phyloP scores from a whole-genome alignment of 2,329 filamentous ascomycete genomes.

The Penicillium sp. region DNA sequence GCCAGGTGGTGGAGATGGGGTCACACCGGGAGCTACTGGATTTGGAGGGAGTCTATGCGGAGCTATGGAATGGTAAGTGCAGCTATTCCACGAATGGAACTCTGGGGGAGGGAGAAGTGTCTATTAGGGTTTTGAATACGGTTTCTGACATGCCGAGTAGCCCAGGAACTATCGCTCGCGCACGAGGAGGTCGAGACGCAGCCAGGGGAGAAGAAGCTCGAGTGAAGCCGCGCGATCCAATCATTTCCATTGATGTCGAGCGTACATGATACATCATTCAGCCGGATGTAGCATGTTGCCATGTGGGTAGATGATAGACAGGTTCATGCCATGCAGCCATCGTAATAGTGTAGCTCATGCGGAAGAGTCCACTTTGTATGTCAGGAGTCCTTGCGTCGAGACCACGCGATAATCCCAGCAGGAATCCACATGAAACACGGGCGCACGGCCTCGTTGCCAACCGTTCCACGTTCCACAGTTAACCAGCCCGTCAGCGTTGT shows the following conservation, averaged over 20 bases:
- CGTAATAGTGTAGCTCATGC: too few species aligned
- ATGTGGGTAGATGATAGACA: background rate
- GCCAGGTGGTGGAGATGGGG: conserved; percentile 82
- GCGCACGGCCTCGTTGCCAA: background rate
- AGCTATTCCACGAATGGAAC: background rate
- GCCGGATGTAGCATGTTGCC: background rate
- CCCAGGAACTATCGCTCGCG: conserved; percentile 60
- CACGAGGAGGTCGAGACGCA: conserved; percentile 31
- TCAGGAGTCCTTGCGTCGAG: background rate
- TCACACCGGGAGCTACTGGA: conserved; percentile 85
- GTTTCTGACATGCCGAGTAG: conserved; percentile 37
- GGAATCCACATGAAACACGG: conserved; percentile 22
- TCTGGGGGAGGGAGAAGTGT: background rate
- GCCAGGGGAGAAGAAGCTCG: background rate
- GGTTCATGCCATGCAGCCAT: background rate
- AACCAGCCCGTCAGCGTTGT: background rate
- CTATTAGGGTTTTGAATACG: background rate
- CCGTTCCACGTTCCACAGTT: background rate
- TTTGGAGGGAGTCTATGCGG: conserved; percentile 70
- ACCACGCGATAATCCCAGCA: background rate
- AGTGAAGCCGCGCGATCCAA: background rate
- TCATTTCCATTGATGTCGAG: background rate
- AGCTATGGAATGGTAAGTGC: conserved; percentile 82
- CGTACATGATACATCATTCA: background rate
- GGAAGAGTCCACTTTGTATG: too few species aligned